Base-by-base conservation (phyloP, 306 rosid genomes). In the Cicer judaicum region DNA sequence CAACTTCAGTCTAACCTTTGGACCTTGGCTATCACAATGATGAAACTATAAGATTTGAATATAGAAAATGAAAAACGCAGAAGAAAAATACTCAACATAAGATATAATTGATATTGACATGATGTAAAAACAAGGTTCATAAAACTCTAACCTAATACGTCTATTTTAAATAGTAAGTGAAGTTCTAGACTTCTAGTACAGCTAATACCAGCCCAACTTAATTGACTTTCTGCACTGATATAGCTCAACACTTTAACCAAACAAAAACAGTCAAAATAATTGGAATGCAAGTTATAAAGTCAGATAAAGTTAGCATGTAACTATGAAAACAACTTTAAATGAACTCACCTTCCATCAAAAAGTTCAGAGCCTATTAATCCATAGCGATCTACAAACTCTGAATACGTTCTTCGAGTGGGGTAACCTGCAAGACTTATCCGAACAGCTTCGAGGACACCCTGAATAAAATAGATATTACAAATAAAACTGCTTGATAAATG, bases 381-480 rank as follows among this genome's bases (percentile, higher is more conserved):
- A 90, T 87, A 94, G 72, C 98, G 98, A 82, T 94, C 93, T 65
- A 91, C 84, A 86, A 94, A 94, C 81, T 94, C 97, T 5, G 95
- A 70, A 65, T 87, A 94, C 76, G 92, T 86, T 84, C 89, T 87
- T 72, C 98, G 92, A 7, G 98, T 90, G 53, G 98, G 98, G 84
- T 94, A 94, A 56, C 98, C 98, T 5, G 98, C 98, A 77, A 94
- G 86, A 87, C 98, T 94, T 80, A 94, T 94, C 55, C 98, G 96
- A 78, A 94, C 93, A 80, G 97, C 97, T 83, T 94, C 98, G 72
- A 94, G 88, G 82, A 94, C 98, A 7, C 98, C 98, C 98, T 94
- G 71, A 66, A 83, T 24, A 64, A 76, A 81, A 50, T 46, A 72
- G 55, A 78, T 38, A 81, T 7, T 44, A 81, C 10, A 56, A 34